phyloP scores from a whole-genome alignment of 2,329 filamentous ascomycete genomes.

The Trichophyton simii region DNA sequence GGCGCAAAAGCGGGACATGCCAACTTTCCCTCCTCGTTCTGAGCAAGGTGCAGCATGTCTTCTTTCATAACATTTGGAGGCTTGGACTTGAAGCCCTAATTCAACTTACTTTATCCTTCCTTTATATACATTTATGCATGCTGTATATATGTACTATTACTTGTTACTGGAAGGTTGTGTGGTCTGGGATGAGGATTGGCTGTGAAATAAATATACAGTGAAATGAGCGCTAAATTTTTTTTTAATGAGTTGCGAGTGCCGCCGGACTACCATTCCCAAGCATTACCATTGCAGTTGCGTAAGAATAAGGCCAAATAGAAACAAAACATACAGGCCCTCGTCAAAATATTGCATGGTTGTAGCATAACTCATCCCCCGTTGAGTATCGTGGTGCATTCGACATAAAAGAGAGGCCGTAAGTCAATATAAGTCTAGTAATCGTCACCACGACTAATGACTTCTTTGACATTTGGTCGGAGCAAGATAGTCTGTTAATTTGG shows the following conservation, averaged over 20 bases:
- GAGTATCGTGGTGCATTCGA: not conserved
- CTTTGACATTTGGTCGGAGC: constrained; percentile 68
- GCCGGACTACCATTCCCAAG: not conserved
- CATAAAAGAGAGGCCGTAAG: not conserved
- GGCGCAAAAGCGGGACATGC: not conserved
- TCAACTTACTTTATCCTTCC: not conserved
- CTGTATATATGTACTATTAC: not conserved
- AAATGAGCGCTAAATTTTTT: not conserved
- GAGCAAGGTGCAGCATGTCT: not conserved
- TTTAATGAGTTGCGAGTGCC: not conserved
- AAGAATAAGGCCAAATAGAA: not conserved
- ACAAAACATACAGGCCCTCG: not conserved
- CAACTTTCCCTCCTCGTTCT: not conserved
- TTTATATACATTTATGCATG: not conserved
- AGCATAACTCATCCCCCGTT: not conserved
- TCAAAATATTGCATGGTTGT: not conserved
- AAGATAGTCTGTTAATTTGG: constrained; percentile 51
- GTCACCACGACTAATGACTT: constrained; percentile 74
- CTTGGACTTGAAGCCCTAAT: not conserved
- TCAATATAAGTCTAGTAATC: constrained; percentile 52
- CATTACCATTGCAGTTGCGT: not conserved
- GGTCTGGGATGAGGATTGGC: not conserved
- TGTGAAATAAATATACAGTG: not conserved
- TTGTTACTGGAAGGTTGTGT: not conserved
- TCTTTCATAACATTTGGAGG: not conserved